Evolutionary conservation across 2,329 filamentous ascomycete genomes (phyloP), one percentile per base, ranked within the genome.

Genomic region (Pseudonectria foliicola): DNA sequence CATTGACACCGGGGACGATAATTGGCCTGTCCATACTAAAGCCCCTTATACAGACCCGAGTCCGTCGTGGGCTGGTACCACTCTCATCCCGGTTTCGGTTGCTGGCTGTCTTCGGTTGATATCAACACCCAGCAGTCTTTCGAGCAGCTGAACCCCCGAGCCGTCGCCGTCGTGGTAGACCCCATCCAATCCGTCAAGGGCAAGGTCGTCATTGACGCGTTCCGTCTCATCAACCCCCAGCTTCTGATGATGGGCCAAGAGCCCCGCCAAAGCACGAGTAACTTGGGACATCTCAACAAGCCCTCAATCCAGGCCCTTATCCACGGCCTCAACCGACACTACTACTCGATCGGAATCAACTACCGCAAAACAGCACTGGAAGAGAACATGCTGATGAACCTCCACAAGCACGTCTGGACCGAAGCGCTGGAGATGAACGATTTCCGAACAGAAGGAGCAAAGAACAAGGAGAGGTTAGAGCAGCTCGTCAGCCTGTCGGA

Each of bases 51-150:
- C 50, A 95, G 89, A 61, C 89, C 89, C 40, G 92, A 98, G 64
- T 90, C 89, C 1, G 92, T 98, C 38, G 92, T 98, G 35, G 92
- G 92, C 62, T 98, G 92, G 92, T 98, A 98, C 67, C 92, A 98
- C 67, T 96, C 92, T 45, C 92, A 98, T 75, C 92, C 92, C 33
- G 92, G 92, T 52, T 98, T 98, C 60, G 92, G 92, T 53, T 98
- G 92, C 74, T 98, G 92, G 92, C 80, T 98, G 16, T 98, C 92
- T 2, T 93, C 85, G 13, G 92, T 98, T 59, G 92, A 98, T 71
- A 96, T 98, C 71, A 96, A 98, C 70, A 98, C 92, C 21, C 92
- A 98, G 61, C 92, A 98, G 66, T 95, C 89, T n/a, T 98, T 98
- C 64, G 92, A 98, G 68, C 92, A 96, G 67, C 79, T 98, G 40